These are phyloP conservation scores for Thelephora aurantiotincta DNA, from an alignment of 768 basidiomycete genomes.

Conservation along the genomic window DNA sequence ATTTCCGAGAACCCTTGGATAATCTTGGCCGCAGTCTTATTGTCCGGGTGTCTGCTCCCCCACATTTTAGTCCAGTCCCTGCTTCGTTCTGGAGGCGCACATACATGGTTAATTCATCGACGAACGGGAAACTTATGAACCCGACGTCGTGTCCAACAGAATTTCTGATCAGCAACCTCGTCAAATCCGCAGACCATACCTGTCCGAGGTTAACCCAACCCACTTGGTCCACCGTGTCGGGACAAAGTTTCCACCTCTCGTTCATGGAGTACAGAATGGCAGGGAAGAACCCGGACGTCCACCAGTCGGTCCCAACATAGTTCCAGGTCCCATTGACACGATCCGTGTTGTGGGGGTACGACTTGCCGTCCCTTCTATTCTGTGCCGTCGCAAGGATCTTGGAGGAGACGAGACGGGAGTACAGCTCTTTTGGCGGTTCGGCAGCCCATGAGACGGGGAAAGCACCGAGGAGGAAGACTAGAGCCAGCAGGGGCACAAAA, in stretches of 20 bases:
- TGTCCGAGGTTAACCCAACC: constrained; percentile 46
- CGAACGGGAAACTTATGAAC: constrained; percentile 57
- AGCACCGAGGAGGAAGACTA: too few species aligned
- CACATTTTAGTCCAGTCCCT: too few species aligned
- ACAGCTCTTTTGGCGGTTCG: constrained; percentile 32
- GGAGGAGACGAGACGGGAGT: constrained; percentile 39
- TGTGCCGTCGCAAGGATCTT: constrained; percentile 47
- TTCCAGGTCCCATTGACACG: constrained; percentile 36
- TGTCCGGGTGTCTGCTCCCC: constrained; percentile 36
- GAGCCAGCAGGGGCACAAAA: too few species aligned
- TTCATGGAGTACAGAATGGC: constrained; percentile 45
- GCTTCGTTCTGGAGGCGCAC: constrained; percentile 15
- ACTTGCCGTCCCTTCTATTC: constrained; percentile 24
- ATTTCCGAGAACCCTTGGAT: constrained; percentile 43
- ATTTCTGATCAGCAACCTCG: constrained; percentile 33
- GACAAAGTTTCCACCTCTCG: constrained; percentile 34
- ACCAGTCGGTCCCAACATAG: constrained; percentile 38
- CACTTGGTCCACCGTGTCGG: constrained; percentile 24
- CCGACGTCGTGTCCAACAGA: constrained; percentile 55
- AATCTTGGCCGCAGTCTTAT: constrained; percentile 38
- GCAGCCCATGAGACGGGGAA: too few species aligned
- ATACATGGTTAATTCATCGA: constrained; percentile 44
- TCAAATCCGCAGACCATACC: constrained; percentile 33
- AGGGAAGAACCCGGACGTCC: constrained; percentile 62
- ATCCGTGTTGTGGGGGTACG: constrained; percentile 49